These are phyloP conservation scores for Trichoderma citrinoviride DNA, from an alignment of 2,329 filamentous ascomycete species.

Conservation along the genomic window DNA sequence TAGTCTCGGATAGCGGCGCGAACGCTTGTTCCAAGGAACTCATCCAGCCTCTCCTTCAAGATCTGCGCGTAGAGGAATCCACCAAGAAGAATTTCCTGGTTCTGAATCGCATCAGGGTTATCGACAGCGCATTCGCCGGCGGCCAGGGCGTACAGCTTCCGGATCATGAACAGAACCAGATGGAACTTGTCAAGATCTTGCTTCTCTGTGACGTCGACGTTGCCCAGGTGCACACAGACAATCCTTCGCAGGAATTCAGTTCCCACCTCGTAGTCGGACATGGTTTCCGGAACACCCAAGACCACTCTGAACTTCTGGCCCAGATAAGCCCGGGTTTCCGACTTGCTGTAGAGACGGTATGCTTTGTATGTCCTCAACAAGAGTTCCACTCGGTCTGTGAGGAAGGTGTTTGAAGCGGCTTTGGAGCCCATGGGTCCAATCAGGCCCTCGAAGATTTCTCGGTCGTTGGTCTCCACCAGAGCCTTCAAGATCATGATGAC, in stretches of 20 bases:
- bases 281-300: slow-evolving; percentile 76
- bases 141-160: slow-evolving; percentile 90
- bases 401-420: slow-evolving; percentile 81
- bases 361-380: slow-evolving; percentile 89
- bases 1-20: slow-evolving; percentile 56
- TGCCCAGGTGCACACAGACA: slow-evolving; percentile 87
- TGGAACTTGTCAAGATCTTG: slow-evolving; percentile 92
- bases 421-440: slow-evolving; percentile 75
- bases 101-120: slow-evolving; percentile 94
- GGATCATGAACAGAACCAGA: slow-evolving; percentile 90
- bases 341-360: slow-evolving; percentile 78
- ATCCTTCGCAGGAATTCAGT: slow-evolving; percentile 88
- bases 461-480: slow-evolving; percentile 90
- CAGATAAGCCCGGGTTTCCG: slow-evolving; percentile 79
- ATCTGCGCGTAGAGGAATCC: slow-evolving; percentile 95
- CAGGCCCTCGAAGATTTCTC: slow-evolving; percentile 92
- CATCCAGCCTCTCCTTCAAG: slow-evolving; percentile 89
- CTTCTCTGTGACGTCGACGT: slow-evolving; percentile 74
- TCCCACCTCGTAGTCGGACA: slow-evolving; percentile 84
- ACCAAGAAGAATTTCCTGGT: slow-evolving; percentile 90
- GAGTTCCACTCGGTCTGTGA: slow-evolving; percentile 91
- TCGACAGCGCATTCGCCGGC: slow-evolving; percentile 90
- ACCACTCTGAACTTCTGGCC: slow-evolving; percentile 90
- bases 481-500: slow-evolving; percentile 97
- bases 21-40: slow-evolving; percentile 65